phyloP scores from a whole-genome alignment of 2,329 filamentous ascomycete species.

The Lomentospora prolificans region DNA sequence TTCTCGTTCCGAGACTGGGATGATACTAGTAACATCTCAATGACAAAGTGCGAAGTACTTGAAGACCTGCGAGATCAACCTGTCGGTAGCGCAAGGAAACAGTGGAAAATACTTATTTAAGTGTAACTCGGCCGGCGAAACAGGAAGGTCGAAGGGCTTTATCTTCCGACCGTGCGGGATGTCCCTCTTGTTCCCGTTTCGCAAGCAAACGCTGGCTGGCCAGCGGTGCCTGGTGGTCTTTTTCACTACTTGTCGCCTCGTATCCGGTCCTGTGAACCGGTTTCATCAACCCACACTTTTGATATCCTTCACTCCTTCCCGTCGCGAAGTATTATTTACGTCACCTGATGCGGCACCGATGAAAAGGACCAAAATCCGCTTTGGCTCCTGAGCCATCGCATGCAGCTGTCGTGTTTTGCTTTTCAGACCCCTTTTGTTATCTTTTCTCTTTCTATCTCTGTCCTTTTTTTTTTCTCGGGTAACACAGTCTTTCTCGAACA shows the following conservation, averaged over 20 bases:
- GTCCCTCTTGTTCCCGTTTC: neutral
- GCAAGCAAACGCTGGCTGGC: neutral
- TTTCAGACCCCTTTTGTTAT: neutral
- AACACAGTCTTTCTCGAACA: no score
- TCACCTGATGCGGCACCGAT: neutral
- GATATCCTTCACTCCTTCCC: no score
- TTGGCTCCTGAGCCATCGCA: neutral
- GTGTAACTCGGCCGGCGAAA: neutral
- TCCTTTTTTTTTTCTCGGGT: neutral
- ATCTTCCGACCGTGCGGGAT: neutral
- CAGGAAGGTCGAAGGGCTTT: neutral
- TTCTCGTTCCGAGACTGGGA: no score
- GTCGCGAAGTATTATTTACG: neutral
- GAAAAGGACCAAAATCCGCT: neutral
- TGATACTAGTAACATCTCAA: no score
- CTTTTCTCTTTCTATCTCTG: neutral
- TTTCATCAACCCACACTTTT: neutral
- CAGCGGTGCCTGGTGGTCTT: neutral
- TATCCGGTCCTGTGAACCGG: neutral
- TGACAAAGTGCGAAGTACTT: no score
- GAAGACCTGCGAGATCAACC: no score
- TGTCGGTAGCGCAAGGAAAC: neutral
- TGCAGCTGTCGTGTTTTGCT: neutral
- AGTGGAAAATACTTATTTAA: neutral
- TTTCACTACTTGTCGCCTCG: neutral